Conservation (phyloP, 345 rosid genomes). For the Orychophragmus violaceus region DNA sequence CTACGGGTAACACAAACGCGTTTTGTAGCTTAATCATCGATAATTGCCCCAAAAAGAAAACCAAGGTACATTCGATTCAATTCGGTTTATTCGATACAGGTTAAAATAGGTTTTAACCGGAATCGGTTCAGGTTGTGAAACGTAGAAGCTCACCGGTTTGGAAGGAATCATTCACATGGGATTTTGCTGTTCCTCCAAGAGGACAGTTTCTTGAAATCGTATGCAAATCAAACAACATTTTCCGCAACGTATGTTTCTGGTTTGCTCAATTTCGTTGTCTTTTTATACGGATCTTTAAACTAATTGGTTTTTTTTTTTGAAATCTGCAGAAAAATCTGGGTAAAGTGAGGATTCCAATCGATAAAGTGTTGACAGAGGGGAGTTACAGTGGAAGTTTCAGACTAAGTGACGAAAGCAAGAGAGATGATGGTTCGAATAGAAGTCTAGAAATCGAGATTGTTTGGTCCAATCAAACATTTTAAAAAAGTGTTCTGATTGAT, state of each 20-base stretch:
- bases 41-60: slow-evolving; percentile 66
- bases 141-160: slow-evolving; percentile 73
- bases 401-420: slow-evolving; percentile 47
- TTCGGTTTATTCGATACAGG: background rate
- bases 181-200: slow-evolving; percentile 74
- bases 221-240: slow-evolving; percentile 77
- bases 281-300: background rate
- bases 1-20: slow-evolving; percentile 53
- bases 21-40: slow-evolving; percentile 76
- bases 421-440: slow-evolving; percentile 42
- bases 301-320: slow-evolving; percentile 11
- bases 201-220: slow-evolving; percentile 80
- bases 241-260: slow-evolving; percentile 47
- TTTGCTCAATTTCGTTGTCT: background rate
- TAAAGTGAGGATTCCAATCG: slow-evolving; percentile 65
- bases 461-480: slow-evolving; percentile 50
- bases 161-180: slow-evolving; percentile 90
- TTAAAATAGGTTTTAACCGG: background rate
- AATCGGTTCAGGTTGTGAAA: slow-evolving; percentile 54
- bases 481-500: background rate
- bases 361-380: slow-evolving; percentile 72
- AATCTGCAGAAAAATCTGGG: slow-evolving; percentile 56
- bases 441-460: slow-evolving; percentile 62
- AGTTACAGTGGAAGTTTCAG: slow-evolving; percentile 56
- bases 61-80: slow-evolving; percentile 46